Evolutionary conservation across 2,329 filamentous ascomycete genomes (phyloP).

Genomic region (Talaromyces amestolkiae): DNA sequence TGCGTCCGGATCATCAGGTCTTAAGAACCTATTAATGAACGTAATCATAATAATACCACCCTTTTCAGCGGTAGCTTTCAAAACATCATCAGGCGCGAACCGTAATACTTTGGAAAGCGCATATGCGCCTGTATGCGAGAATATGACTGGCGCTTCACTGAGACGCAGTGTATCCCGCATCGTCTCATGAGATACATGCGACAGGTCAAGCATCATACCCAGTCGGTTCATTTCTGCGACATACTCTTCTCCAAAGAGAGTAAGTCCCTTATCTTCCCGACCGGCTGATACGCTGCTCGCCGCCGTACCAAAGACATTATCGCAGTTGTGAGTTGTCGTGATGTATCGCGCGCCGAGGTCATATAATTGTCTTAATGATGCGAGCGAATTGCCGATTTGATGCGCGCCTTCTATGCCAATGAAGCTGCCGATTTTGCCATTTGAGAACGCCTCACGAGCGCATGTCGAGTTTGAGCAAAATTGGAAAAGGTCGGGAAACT

Average conservation of each 20-base stretch:
- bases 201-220: constrained; percentile 31
- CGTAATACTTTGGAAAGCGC: constrained; percentile 18
- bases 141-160: constrained; percentile 28
- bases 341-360: constrained; percentile 25
- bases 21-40: constrained; percentile 24
- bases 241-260: constrained; percentile 24
- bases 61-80: constrained; percentile 22
- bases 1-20: constrained; percentile 23
- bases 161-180: constrained; percentile 27
- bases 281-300: constrained; percentile 19
- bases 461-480: constrained; percentile 23
- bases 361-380: constrained; percentile 21
- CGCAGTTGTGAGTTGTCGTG: constrained; percentile 28
- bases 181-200: constrained; percentile 27
- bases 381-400: constrained; percentile 28
- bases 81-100: constrained; percentile 26
- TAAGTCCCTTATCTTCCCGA: constrained; percentile 24
- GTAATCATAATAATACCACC: constrained; percentile 28
- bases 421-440: constrained; percentile 25
- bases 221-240: constrained; percentile 30
- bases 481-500: constrained; percentile 23
- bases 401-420: constrained; percentile 30
- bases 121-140: constrained; percentile 24
- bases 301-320: constrained; percentile 30
- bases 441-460: constrained; percentile 22